phyloP scores from a whole-genome alignment of 1,284 basidiomycete species.

The Inonotus obliquus region DNA sequence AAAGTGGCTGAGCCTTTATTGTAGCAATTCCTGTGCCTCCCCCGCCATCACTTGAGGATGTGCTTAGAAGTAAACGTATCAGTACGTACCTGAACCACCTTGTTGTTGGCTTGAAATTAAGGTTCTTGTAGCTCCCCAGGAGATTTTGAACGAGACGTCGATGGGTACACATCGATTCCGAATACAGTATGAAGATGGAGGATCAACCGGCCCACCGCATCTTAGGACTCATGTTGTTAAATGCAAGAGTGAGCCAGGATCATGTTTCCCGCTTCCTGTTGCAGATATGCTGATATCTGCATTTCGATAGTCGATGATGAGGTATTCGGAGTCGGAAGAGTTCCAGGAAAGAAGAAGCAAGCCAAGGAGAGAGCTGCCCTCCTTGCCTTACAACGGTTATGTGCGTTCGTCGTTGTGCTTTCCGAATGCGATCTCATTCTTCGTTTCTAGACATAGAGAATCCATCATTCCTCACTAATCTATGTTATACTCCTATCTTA shows the following conservation, averaged over 20 bases:
- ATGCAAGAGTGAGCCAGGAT: background rate
- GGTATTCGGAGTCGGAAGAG: background rate
- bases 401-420: background rate
- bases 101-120: background rate
- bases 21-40: background rate
- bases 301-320: background rate
- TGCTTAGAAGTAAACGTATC: background rate
- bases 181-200: background rate
- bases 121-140: background rate
- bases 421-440: background rate
- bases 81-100: background rate
- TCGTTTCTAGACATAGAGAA: background rate
- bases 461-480: background rate
- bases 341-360: background rate
- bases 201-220: background rate
- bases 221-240: background rate
- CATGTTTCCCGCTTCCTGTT: no score
- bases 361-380: slow-evolving; percentile 7
- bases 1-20: background rate
- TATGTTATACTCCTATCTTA: background rate
- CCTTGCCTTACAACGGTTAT: background rate
- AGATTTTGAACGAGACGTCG: background rate
- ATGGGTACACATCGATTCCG: background rate
- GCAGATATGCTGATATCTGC: background rate
- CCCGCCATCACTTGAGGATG: background rate